A percentile compares a stretch with the other conserved stretches of the same genome.
These are phyloP conservation scores for Fabrea salina DNA, from an alignment of 169 alveolate genomes.

Conservation along the genomic window DNA sequence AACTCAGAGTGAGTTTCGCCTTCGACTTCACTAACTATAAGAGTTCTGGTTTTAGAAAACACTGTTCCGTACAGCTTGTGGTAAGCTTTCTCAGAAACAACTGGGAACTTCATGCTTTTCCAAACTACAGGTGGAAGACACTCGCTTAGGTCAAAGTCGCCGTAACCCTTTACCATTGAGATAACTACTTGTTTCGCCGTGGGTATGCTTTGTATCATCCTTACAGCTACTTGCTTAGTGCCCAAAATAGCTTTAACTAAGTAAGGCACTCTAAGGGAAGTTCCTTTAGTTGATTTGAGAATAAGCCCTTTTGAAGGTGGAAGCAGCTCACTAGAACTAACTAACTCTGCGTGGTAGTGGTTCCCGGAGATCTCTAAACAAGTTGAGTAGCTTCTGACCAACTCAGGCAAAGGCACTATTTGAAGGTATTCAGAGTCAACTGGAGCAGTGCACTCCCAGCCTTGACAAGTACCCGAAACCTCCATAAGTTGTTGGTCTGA, in stretches of 20 bases:
- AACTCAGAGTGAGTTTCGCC: background rate
- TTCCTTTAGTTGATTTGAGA: background rate
- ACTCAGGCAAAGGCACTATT: too few species aligned
- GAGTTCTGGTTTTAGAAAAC: background rate
- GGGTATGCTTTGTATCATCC: background rate
- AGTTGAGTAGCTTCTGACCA: too few species aligned
- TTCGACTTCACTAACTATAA: background rate
- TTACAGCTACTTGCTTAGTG: background rate
- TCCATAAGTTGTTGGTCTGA: too few species aligned
- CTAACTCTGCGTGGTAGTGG: background rate
- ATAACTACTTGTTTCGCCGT: background rate
- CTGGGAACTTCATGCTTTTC: background rate
- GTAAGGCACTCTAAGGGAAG: background rate
- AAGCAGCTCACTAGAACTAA: background rate
- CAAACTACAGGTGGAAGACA: background rate
- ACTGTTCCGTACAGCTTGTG: background rate
- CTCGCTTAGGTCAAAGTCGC: too few species aligned
- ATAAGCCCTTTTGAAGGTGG: background rate
- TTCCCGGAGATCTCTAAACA: background rate
- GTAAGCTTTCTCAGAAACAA: background rate
- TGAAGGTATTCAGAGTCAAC: too few species aligned
- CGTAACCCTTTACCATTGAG: background rate
- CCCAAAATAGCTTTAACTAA: background rate
- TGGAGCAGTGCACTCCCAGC: too few species aligned
- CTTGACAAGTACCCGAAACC: too few species aligned